Base-by-base conservation (phyloP, 495 filamentous ascomycete genomes). In the Barbatosphaeria neglecta region DNA sequence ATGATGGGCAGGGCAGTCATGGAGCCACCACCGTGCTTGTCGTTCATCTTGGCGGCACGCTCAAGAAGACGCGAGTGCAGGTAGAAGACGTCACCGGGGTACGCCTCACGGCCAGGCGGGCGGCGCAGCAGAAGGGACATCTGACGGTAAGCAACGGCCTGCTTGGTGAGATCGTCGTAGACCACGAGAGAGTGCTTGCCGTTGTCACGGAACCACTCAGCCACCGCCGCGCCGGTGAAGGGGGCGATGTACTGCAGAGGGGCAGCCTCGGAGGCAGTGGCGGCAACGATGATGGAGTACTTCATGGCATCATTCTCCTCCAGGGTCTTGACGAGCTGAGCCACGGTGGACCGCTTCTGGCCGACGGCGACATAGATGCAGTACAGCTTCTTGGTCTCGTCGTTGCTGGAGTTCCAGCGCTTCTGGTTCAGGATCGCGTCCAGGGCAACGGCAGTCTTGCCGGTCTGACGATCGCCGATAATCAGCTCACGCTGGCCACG, bases 291-390 rank as follows among this genome's bases (percentile, higher is more conserved):
- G 52, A 95, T 81, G 52, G 78, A 83, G 84, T 98, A 98, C 77
- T 97, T 95, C 90, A 98, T 93, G 63, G 93, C 86, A 56, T 97
- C 89, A 68, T 98, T 95, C 83, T 98, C 90, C 78, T 97, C 93
- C 50, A 98, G 85, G 52, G 92, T 97, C 81, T 97, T 87, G 74
- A 98, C 92, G 61, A 98, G 80, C 79, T 98, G 92, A 60, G 92
- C 92, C 57, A 98, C 90, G 50, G 92, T 98, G 53, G 92, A 98
- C 73, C 92, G 89, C 81, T 98, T 98, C 80, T 98, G 92, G 59
- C 92, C 92, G 61, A 98, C 81, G 64, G 92, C 92, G 63, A 97
- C 92, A 80, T 98, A 98, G 69, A 98, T 76, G 70, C 90, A 96
- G 84, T 96, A 98, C 43, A 98, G 87, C 81, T 98, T 98, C 82